A percentile compares a stretch with the other conserved stretches of the same genome.
phyloP scores from a whole-genome alignment of 495 filamentous ascomycete genomes.

The Penicillium tannophilum region DNA sequence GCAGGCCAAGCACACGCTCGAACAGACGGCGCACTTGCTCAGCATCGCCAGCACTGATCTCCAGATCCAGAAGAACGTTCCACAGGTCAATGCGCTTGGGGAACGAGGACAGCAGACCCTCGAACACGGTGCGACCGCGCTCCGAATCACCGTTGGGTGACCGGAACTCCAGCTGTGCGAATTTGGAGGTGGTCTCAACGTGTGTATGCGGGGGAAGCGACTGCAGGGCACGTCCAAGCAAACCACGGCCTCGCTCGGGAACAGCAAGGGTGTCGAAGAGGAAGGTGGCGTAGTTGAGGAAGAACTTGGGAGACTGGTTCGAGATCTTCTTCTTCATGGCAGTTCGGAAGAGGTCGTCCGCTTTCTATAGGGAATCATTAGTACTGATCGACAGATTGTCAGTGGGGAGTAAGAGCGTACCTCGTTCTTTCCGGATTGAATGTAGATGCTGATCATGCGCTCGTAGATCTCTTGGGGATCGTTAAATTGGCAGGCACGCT shows the following conservation, averaged over 20 bases:
- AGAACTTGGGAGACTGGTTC: slow-evolving; percentile 68
- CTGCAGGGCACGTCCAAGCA: slow-evolving; percentile 86
- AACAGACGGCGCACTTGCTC: slow-evolving; percentile 74
- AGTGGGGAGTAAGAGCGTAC: slow-evolving; percentile 33
- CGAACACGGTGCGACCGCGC: slow-evolving; percentile 91
- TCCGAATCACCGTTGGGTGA: slow-evolving; percentile 82
- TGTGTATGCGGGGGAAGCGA: slow-evolving; percentile 72
- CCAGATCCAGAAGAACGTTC: slow-evolving; percentile 87
- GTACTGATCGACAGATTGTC: slow-evolving; percentile 13
- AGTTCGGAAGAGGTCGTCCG: slow-evolving; percentile 82
- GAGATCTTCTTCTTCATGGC: slow-evolving; percentile 87
- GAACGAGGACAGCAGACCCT: slow-evolving; percentile 79
- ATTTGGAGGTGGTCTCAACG: slow-evolving; percentile 77
- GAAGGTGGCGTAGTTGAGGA: slow-evolving; percentile 94
- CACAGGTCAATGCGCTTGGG: slow-evolving; percentile 89
- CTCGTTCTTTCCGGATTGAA: slow-evolving; percentile 80
- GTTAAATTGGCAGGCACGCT: slow-evolving; percentile 90
- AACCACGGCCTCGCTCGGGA: slow-evolving; percentile 72
- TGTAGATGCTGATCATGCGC: slow-evolving; percentile 88
- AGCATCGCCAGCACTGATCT: slow-evolving; percentile 65
- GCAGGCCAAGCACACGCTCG: slow-evolving; percentile 66
- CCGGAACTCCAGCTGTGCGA: slow-evolving; percentile 88
- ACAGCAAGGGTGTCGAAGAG: slow-evolving; percentile 68
- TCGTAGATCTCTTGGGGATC: slow-evolving; percentile 89
- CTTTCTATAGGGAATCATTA: slow-evolving; percentile 65